Percentiles rank a stretch among this genome's conserved stretches.
Conservation (phyloP, 108 stramenopile genomes). For the Pseudonitzschia multiseries region DNA sequence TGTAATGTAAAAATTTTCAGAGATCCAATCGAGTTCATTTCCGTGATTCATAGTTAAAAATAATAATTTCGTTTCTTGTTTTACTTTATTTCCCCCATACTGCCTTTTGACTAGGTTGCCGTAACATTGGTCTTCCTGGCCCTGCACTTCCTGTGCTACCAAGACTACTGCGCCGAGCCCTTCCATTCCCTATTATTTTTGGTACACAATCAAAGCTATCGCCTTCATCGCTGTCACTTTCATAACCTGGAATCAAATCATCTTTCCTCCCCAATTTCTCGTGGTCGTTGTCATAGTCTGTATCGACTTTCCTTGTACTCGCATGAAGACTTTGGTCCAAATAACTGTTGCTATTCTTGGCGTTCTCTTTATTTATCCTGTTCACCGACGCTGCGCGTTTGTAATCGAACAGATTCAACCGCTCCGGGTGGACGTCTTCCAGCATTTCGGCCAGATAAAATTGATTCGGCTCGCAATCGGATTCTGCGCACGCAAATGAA, state of each 20-base stretch:
- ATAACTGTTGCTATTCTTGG: neutral
- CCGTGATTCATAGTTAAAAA: too few relatives aligned
- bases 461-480: constrained; percentile 16
- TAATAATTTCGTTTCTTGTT: neutral
- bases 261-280: neutral
- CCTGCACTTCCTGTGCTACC: neutral
- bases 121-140: constrained; percentile 8
- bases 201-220: neutral
- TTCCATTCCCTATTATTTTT: neutral
- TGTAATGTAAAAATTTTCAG: too few relatives aligned
- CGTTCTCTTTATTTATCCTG: constrained; percentile 9
- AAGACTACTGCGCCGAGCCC: neutral
- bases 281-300: neutral
- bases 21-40: too few relatives aligned
- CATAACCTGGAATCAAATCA: neutral
- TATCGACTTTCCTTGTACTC: neutral
- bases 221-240: neutral
- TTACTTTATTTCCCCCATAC: constrained; percentile 16
- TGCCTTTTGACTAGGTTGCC: constrained; percentile 14
- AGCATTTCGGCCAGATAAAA: constrained; percentile 15
- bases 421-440: constrained; percentile 11
- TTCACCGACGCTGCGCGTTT: neutral
- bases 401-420: constrained; percentile 9
- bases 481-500: constrained; percentile 5
- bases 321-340: neutral